Base-by-base conservation (phyloP, 345 rosid species). In the Eucalyptus cloeziana region DNA sequence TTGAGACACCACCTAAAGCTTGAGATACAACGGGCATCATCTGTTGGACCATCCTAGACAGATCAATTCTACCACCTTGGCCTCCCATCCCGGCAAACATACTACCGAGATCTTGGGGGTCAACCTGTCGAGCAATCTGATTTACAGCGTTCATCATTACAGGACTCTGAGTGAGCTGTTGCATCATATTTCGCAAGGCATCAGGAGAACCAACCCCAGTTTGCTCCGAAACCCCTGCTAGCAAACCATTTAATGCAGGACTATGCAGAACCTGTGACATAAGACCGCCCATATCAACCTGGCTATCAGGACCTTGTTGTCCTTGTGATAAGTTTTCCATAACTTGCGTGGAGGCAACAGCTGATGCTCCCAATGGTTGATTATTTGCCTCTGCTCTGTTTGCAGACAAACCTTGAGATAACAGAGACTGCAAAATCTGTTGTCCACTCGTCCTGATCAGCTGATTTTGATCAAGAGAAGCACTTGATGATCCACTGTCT, bases 1-100 rank as follows among this genome's bases (percentile, higher is more conserved):
- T 81, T 33, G 91, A 44, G 62, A 95, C 96, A 88, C 90, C 92
- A 51, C 92, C 92, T 51, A 98, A 93, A 86, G 97, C 98, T 91
- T 94, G 98, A 51, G 99, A 95, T 88, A 98, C 98, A 81, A 96
- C 92, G 56, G 99, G 99, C 99, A 98, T 96, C 99, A 98, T 96
- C 91, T 95, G 98, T 88, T 95, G 99, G 60, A 98, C 92, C 96
- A 98, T 95, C 89, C 93, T 94, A 31, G 99, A 95, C 90, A 96
- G 91, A 93, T 96, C 99, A 88, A 95, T 51, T 86, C 98, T 94
- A 7, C 94, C 95, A 86, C 90, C 94, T 50, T 93, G 95, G 76
- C 94, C 92, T 58, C 94, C 95, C 81, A 91, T 87, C 17, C 98
- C 96, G 8, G 95, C 93, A 88, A 97, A 95, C 94, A 98, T 92